Evolutionary conservation across 2,329 filamentous ascomycete species (phyloP).

Genomic region (Polychaeton citri): DNA sequence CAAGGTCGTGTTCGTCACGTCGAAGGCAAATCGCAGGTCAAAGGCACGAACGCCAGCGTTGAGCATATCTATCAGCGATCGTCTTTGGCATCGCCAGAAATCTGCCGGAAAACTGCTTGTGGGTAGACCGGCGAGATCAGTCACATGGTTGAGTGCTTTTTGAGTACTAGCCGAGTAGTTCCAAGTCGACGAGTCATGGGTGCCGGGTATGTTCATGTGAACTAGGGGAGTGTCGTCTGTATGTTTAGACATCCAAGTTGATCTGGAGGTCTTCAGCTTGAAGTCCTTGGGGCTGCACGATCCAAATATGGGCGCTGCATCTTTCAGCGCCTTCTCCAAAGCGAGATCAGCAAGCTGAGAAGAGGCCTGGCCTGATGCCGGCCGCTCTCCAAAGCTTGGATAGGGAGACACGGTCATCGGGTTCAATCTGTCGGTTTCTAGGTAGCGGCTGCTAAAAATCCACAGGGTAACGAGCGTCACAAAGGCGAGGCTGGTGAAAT

Average conservation of each 20-base stretch:
- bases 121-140: conserved; percentile 24
- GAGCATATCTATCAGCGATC: conserved; percentile 27
- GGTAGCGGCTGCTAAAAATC: not conserved
- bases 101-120: conserved; percentile 4
- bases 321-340: conserved; percentile 28
- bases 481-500: not conserved
- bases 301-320: conserved; percentile 33
- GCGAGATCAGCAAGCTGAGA: conserved; percentile 22
- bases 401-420: too few species aligned
- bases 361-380: too few species aligned
- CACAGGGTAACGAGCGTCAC: not conserved
- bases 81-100: conserved; percentile 31
- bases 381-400: too few species aligned
- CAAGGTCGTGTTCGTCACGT: conserved; percentile 31
- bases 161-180: conserved; percentile 35
- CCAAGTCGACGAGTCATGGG: conserved; percentile 40
- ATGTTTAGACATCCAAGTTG: conserved; percentile 35
- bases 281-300: conserved; percentile 6
- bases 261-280: conserved; percentile 7
- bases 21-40: conserved; percentile 37
- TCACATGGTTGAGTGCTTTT: conserved; percentile 25
- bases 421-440: too few species aligned
- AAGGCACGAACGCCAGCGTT: conserved; percentile 37
- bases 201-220: conserved; percentile 38
- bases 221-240: conserved; percentile 30